Conservation (phyloP, 768 basidiomycete genomes). For the Mycena rosella region DNA sequence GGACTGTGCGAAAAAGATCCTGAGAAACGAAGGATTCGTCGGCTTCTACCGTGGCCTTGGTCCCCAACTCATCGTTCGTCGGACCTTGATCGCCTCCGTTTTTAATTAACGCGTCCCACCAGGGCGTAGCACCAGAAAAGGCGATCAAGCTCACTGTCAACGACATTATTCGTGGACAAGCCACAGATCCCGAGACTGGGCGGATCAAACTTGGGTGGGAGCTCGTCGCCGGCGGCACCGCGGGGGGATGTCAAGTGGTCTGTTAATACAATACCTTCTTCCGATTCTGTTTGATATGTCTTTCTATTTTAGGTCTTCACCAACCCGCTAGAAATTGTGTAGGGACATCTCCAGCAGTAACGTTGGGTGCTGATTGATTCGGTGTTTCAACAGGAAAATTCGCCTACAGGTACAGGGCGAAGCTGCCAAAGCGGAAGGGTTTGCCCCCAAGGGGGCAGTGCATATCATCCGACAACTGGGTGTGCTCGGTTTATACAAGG, state of each 20-base stretch:
- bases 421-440: conserved; percentile 88
- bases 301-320: conserved; percentile 86
- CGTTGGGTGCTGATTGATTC: conserved; percentile 16
- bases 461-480: conserved; percentile 96
- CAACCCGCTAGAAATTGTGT: conserved; percentile 97
- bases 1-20: conserved; percentile 94
- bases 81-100: neutral
- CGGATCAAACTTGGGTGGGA: conserved; percentile 95
- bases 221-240: conserved; percentile 89
- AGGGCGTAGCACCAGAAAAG: conserved; percentile 97
- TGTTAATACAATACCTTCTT: conserved; percentile 48
- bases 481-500: conserved; percentile 92
- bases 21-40: conserved; percentile 91
- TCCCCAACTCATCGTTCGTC: conserved; percentile 88
- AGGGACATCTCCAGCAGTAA: conserved; percentile 33
- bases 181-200: conserved; percentile 96
- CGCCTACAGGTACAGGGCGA: conserved; percentile 97
- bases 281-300: neutral
- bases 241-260: conserved; percentile 98
- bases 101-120: conserved; percentile 13
- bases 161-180: conserved; percentile 85
- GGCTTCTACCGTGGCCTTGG: conserved; percentile 99
- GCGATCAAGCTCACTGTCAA: conserved; percentile 99
- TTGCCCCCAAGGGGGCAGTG: conserved; percentile 84
- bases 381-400: conserved; percentile 75